A percentile compares a stretch with the other conserved stretches of the same genome.
phyloP scores from a whole-genome alignment of 2,329 filamentous ascomycete species.

The Claviceps africana region DNA sequence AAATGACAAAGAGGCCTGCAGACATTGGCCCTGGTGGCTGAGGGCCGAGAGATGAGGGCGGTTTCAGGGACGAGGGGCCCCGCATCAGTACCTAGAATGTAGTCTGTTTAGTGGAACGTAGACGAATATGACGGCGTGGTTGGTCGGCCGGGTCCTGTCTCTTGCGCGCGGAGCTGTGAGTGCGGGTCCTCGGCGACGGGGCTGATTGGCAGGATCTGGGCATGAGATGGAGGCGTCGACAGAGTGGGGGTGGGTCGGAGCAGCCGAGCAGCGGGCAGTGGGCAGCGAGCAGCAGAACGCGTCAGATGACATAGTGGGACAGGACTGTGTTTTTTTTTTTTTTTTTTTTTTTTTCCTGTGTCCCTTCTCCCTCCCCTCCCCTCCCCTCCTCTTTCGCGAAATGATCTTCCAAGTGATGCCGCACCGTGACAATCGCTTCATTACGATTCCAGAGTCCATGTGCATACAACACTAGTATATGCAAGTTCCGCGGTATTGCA shows the following conservation, averaged over 20 bases:
- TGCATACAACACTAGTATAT: too few relatives aligned
- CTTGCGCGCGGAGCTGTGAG: not conserved
- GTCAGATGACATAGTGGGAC: not conserved
- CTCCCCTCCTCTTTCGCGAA: too few relatives aligned
- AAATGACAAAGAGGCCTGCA: too few relatives aligned
- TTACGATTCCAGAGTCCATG: too few relatives aligned
- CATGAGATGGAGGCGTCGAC: not conserved
- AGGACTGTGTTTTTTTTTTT: too few relatives aligned
- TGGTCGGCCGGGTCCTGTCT: not conserved
- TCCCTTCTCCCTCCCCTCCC: too few relatives aligned
- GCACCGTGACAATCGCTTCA: not conserved
- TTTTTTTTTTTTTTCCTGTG: too few relatives aligned
- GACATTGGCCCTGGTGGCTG: not conserved
- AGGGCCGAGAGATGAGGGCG: conserved; percentile 5
- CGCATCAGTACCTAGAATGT: conserved; percentile 3
- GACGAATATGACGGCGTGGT: not conserved
- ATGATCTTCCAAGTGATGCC: too few relatives aligned
- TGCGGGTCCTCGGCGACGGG: not conserved
- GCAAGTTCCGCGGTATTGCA: not conserved
- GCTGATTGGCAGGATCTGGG: not conserved
- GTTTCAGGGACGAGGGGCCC: conserved; percentile 6
- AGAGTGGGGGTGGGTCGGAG: not conserved
- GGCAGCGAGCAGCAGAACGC: too few relatives aligned
- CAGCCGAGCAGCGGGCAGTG: not conserved
- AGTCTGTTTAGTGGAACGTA: conserved; percentile 2